Percentiles rank a stretch among this genome's conserved stretches.
phyloP scores from a whole-genome alignment of 257 asterid genomes.

The Penstemon barbatus region DNA sequence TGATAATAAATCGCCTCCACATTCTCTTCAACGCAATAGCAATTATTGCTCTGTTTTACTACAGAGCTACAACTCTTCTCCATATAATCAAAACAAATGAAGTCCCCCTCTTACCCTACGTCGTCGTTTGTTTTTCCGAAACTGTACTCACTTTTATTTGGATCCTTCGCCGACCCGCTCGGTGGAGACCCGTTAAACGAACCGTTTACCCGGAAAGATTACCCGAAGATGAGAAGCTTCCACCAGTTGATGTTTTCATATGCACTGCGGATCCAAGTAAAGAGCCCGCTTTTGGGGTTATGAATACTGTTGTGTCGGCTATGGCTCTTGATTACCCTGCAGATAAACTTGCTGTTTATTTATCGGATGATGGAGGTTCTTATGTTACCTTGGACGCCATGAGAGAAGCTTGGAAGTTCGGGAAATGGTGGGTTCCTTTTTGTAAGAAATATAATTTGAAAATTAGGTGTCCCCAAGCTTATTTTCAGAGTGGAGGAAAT shows the following conservation, averaged over 20 bases:
- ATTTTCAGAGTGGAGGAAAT: constrained; percentile 20
- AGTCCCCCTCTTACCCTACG: neutral
- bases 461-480: constrained; percentile 28
- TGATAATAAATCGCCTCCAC: constrained; percentile 31
- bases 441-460: constrained; percentile 27
- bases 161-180: constrained; percentile 14
- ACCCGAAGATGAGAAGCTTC: constrained; percentile 26
- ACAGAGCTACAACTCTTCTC: constrained; percentile 25
- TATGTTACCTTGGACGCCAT: constrained; percentile 24
- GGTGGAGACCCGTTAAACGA: constrained; percentile 22
- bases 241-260: constrained; percentile 31
- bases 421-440: constrained; percentile 31
- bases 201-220: constrained; percentile 26
- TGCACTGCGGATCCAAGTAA: constrained; percentile 36
- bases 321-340: constrained; percentile 38
- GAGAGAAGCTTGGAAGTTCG: constrained; percentile 30
- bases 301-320: constrained; percentile 35
- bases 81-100: neutral
- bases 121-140: constrained; percentile 36
- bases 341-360: constrained; percentile 31
- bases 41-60: constrained; percentile 28
- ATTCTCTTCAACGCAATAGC: constrained; percentile 31
- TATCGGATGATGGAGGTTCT: constrained; percentile 39
- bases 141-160: constrained; percentile 24
- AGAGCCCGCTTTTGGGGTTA: constrained; percentile 36